Conservation (phyloP, 305 asterid genomes). For the Euphrasia arctica region DNA sequence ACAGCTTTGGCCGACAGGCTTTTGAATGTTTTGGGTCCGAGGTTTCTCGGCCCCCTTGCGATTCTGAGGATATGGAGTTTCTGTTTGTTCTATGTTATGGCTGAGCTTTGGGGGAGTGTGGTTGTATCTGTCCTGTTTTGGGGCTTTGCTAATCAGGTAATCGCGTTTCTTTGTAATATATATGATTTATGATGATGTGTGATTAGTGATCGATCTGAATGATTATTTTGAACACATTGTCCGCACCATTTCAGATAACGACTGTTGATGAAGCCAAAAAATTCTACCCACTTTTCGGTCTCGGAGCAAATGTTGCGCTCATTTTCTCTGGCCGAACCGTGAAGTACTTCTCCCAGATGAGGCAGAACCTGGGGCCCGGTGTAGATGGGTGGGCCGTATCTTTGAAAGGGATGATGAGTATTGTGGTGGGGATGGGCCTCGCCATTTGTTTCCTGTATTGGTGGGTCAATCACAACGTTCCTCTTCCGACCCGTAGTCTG, state of each 20-base stretch:
- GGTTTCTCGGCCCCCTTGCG: conserved; percentile 99
- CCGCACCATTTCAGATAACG: conserved; percentile 63
- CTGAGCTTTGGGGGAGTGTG: conserved; percentile 99
- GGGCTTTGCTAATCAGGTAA: conserved; percentile 99
- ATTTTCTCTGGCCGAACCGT: conserved; percentile 96
- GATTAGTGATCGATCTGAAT: no score
- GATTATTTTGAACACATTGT: not conserved
- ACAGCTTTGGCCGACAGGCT: conserved; percentile 88
- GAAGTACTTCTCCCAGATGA: conserved; percentile 88
- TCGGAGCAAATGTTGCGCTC: conserved; percentile 95
- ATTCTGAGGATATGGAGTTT: conserved; percentile 98
- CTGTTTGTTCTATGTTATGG: conserved; percentile 97
- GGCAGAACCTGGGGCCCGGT: conserved; percentile 81
- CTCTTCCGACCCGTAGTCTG: conserved; percentile 74
- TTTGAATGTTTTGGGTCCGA: conserved; percentile 65
- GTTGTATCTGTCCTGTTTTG: conserved; percentile 94
- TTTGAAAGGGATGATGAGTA: conserved; percentile 88
- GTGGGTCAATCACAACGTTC: conserved; percentile 88
- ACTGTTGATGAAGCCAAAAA: conserved; percentile 92
- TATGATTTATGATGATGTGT: no score
- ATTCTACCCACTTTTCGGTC: conserved; percentile 95
- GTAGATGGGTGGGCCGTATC: conserved; percentile 99
- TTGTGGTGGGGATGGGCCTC: conserved; percentile 87
- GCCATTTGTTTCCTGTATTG: conserved; percentile 77
- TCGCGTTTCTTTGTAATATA: no score